Evolutionary conservation across 306 rosid species (phyloP), one percentile per base, ranked within the genome.

Genomic region (Trichosanthes cucumerina): DNA sequence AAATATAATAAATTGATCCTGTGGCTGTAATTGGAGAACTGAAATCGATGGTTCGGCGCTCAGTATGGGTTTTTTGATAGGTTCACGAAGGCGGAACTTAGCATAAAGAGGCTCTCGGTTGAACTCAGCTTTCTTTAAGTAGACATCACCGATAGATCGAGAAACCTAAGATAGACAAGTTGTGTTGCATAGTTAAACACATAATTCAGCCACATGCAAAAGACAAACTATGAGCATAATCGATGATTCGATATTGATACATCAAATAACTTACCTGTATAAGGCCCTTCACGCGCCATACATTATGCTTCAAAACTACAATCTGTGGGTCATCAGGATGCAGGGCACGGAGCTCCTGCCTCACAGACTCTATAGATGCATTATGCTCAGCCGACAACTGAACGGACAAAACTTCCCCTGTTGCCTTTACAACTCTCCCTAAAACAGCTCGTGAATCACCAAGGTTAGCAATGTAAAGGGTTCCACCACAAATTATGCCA

Each of bases 371-470:
- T 82, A 87, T 83, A 8, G 84, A 77, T 3, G 83, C 92, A 84
- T 85, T 89, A 76, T 89, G 92, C 86, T 87, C 89, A 8, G 89
- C 41, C 3, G 90, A 89, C 77, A 87, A 81, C 44, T 89, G 90
- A 56, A 63, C 78, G 52, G 92, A 85, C 62, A 89, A 80, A 84
- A 87, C 88, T 81, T 89, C 90, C 11, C 92, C 92, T 9, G 92
- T 89, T 62, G 88, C 89, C 74, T 84, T 87, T 41, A 85, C 86
- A 6, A 39, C 75, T 83, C 90, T 85, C 81, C 89, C 92, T 86
- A 89, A 75, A 80, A 89, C 92, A 58, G 92, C 92, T 50, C 90
- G 84, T 62, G 92, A 89, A 83, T 89, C 92, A 39, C 92, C 92
- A 9, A 79, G 82, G 70, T 85, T 89, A 59, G 92, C 92, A 71